Evolutionary conservation across 768 basidiomycete genomes (phyloP).

Genomic region (Amyloporia xantha): DNA sequence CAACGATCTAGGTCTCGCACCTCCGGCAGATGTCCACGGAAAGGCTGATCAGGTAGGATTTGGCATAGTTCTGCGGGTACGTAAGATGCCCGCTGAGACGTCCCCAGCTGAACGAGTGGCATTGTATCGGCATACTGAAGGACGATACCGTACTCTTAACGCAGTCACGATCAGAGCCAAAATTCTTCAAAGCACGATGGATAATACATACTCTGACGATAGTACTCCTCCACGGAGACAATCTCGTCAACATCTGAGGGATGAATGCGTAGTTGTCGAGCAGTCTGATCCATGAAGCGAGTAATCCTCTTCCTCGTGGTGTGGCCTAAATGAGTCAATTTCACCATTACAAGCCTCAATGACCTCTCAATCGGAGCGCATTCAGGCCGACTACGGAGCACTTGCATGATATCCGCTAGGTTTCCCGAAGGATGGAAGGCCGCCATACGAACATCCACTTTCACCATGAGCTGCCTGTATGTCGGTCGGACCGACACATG

Average conservation of each 20-base stretch:
- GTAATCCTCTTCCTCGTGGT: conserved; percentile 36
- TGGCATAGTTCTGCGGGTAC: conserved; percentile 67
- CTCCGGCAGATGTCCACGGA: conserved; percentile 47
- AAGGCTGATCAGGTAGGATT: conserved; percentile 52
- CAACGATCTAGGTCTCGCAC: conserved; percentile 59
- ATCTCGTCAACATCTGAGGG: conserved; percentile 46
- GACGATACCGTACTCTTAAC: conserved; percentile 52
- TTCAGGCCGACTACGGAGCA: conserved; percentile 39
- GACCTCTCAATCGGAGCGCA: conserved; percentile 41
- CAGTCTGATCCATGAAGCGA: conserved; percentile 10
- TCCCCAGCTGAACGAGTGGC: conserved; percentile 28
- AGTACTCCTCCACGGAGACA: conserved; percentile 57
- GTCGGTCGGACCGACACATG: conserved; percentile 42
- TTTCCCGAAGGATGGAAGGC: conserved; percentile 52
- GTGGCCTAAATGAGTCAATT: conserved; percentile 46
- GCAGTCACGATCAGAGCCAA: not conserved
- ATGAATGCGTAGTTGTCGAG: conserved; percentile 35
- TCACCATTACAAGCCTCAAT: conserved; percentile 47
- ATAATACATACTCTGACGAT: conserved; percentile 44
- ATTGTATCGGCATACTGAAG: conserved; percentile 26
- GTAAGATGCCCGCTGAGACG: conserved; percentile 23
- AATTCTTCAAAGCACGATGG: not conserved
- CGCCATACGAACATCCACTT: conserved; percentile 43
- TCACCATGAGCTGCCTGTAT: conserved; percentile 40
- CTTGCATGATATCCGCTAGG: conserved; percentile 47